phyloP scores from a whole-genome alignment of 192 early-diverging fungal genomes.

The Backusella circina region DNA sequence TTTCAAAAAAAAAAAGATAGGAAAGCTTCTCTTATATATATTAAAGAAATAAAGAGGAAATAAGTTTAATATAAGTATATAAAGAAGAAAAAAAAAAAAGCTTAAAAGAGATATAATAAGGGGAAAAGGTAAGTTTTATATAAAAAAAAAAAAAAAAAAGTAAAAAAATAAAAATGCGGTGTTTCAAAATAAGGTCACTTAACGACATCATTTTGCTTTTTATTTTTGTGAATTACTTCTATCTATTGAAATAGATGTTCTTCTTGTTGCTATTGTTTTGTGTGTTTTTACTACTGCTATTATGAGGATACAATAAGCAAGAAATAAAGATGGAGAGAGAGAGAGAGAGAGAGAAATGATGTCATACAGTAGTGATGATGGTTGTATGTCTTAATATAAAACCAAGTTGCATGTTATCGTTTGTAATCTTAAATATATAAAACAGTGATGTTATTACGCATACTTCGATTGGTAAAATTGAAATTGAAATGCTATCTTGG shows the following conservation, averaged over 20 bases:
- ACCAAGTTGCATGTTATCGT: no score
- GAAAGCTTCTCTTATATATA: not conserved
- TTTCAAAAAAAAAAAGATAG: not conserved
- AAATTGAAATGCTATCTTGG: no score
- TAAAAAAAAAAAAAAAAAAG: not conserved
- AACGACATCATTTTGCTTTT: not conserved
- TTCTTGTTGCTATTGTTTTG: not conserved
- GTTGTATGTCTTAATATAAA: no score
- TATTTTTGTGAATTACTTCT: not conserved
- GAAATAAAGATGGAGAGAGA: not conserved
- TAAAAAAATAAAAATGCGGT: not conserved
- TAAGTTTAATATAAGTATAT: not conserved
- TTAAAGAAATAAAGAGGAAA: not conserved
- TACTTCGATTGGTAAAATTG: no score
- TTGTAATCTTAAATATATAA: no score
- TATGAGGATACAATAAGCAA: not conserved
- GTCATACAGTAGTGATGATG: no score
- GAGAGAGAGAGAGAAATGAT: no score
- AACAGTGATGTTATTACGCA: no score
- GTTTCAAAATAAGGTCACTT: not conserved
- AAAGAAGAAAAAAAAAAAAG: not conserved
- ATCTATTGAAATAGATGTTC: not conserved
- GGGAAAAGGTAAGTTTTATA: not conserved
- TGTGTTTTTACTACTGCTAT: not conserved
- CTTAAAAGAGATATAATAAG: not conserved